Conservation (phyloP, 768 basidiomycete genomes). For the Dentipellis fragilis region DNA sequence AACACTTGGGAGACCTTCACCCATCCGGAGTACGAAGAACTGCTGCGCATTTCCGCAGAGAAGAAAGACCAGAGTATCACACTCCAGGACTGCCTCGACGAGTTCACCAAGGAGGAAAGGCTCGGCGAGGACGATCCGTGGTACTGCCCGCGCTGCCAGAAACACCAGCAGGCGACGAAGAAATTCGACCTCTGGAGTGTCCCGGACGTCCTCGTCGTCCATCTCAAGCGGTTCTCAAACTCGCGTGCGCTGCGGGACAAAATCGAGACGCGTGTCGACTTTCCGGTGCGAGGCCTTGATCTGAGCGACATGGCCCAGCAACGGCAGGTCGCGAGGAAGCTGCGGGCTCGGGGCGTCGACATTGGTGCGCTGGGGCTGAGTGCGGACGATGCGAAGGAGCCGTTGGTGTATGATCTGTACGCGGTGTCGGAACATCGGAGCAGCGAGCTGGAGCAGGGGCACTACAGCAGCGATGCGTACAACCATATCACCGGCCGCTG, state of each 20-base stretch:
- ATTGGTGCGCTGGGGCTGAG: conserved; percentile 46
- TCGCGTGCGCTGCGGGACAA: conserved; percentile 78
- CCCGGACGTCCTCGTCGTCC: conserved; percentile 92
- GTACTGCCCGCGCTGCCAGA: conserved; percentile 98
- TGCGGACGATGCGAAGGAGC: conserved; percentile 67
- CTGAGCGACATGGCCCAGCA: conserved; percentile 74
- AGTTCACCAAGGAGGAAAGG: conserved; percentile 92
- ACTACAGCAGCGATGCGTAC: conserved; percentile 89
- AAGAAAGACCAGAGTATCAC: conserved; percentile 58
- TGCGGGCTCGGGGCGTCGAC: conserved; percentile 47
- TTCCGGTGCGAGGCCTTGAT: conserved; percentile 83
- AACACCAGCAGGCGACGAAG: conserved; percentile 97
- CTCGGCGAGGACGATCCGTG: conserved; percentile 94
- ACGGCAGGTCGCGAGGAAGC: conserved; percentile 54
- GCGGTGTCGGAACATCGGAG: conserved; percentile 96
- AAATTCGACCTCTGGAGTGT: conserved; percentile 96
- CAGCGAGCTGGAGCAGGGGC: conserved; percentile 78
- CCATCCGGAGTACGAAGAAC: conserved; percentile 63
- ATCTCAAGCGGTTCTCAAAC: conserved; percentile 94
- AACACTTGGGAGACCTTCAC: conserved; percentile 49
- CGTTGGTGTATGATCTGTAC: conserved; percentile 87
- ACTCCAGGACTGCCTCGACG: conserved; percentile 85
- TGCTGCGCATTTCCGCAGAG: conserved; percentile 40
- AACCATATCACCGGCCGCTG: conserved; percentile 77
- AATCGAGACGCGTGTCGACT: conserved; percentile 91